These are phyloP conservation scores for Fistulinella prunicolor DNA, from an alignment of 768 basidiomycete genomes.

Conservation along the genomic window DNA sequence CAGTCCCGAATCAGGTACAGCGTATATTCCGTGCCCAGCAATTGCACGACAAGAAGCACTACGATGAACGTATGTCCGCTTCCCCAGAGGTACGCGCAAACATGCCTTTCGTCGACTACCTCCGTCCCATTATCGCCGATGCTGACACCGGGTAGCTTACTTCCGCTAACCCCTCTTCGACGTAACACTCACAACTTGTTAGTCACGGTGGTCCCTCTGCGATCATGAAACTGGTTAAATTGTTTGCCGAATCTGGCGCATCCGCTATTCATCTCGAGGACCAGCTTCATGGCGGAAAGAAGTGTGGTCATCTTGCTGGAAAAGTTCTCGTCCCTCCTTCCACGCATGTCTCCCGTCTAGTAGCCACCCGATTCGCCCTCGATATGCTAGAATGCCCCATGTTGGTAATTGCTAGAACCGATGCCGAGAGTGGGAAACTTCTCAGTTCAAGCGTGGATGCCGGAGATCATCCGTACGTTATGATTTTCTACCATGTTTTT, in stretches of 20 bases:
- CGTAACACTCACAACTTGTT: slow-evolving; percentile 8
- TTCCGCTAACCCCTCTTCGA: neutral
- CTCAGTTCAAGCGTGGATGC: slow-evolving; percentile 82
- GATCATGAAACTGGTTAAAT: slow-evolving; percentile 91
- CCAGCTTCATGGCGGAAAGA: slow-evolving; percentile 92
- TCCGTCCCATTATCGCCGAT: slow-evolving; percentile 92
- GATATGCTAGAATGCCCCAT: slow-evolving; percentile 87
- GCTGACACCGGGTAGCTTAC: slow-evolving; percentile 82
- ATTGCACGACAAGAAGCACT: slow-evolving; percentile 90
- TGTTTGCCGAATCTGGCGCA: slow-evolving; percentile 94
- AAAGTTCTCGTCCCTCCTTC: slow-evolving; percentile 92
- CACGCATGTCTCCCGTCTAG: slow-evolving; percentile 80
- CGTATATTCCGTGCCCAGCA: slow-evolving; percentile 89
- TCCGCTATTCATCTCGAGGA: slow-evolving; percentile 92
- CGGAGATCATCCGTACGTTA: slow-evolving; percentile 61
- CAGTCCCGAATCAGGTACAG: slow-evolving; percentile 94
- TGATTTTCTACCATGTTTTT: slow-evolving; percentile 16
- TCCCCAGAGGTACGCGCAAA: slow-evolving; percentile 61
- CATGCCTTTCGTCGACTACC: slow-evolving; percentile 80
- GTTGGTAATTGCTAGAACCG: slow-evolving; percentile 88
- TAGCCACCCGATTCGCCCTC: slow-evolving; percentile 85
- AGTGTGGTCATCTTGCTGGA: slow-evolving; percentile 89
- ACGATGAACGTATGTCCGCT: slow-evolving; percentile 75
- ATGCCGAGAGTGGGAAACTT: slow-evolving; percentile 84
- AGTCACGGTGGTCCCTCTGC: slow-evolving; percentile 93